These are phyloP conservation scores for Schrenkiella parvula DNA, from an alignment of 345 rosid species.

Conservation along the genomic window DNA sequence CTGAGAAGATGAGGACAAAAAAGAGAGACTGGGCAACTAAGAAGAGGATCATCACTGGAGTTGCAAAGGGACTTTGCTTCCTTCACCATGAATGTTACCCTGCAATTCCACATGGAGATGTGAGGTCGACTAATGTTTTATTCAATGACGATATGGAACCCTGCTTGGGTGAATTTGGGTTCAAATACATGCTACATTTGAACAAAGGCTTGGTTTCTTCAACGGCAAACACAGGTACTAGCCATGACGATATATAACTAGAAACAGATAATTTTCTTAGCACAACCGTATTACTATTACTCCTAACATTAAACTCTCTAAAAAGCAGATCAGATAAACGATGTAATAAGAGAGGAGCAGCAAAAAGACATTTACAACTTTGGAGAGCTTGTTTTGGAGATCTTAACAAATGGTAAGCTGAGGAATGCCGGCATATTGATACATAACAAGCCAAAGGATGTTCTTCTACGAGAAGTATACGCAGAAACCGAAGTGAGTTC, in stretches of 20 bases:
- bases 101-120: conserved; percentile 82
- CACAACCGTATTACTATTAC: not conserved
- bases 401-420: conserved; percentile 64
- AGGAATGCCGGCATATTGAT: conserved; percentile 39
- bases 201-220: conserved; percentile 39
- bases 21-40: conserved; percentile 62
- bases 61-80: conserved; percentile 77
- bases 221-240: conserved; percentile 26
- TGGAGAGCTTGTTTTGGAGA: conserved; percentile 70
- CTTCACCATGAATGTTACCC: conserved; percentile 93
- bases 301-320: conserved; percentile 6
- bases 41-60: conserved; percentile 56
- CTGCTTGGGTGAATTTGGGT: conserved; percentile 64
- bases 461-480: conserved; percentile 50
- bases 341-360: conserved; percentile 43
- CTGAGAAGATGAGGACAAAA: conserved; percentile 50
- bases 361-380: conserved; percentile 57
- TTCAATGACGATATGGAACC: conserved; percentile 77
- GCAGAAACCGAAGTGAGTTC: conserved; percentile 45
- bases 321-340: conserved; percentile 42
- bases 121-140: conserved; percentile 56
- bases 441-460: conserved; percentile 57
- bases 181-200: conserved; percentile 46
- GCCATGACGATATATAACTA: not conserved
- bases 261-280: not conserved